A percentile compares a stretch with the other conserved stretches of the same genome.
These are phyloP conservation scores for Pythium guiyangense DNA, from an alignment of 352 stramenopile genomes.

Conservation along the genomic window DNA sequence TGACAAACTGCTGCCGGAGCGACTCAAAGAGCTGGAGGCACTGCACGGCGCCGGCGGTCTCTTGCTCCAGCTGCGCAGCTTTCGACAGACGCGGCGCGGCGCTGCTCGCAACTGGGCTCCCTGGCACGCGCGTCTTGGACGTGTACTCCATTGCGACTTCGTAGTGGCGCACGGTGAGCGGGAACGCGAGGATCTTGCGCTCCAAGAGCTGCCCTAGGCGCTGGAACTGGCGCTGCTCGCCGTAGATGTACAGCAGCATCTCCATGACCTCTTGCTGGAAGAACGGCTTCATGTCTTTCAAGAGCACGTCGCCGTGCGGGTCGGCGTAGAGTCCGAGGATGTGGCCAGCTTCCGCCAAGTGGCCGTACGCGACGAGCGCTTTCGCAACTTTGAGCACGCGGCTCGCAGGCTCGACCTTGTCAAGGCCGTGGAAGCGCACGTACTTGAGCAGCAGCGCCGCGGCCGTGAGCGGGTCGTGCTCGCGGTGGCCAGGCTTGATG, in stretches of 20 bases:
- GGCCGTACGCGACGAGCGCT: slow-evolving; percentile 32
- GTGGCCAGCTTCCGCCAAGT: slow-evolving; percentile 41
- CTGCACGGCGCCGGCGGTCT: slow-evolving; percentile 26
- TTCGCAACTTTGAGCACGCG: slow-evolving; percentile 46
- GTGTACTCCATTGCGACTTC: slow-evolving; percentile 68
- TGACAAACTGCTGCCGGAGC: slow-evolving; percentile 69
- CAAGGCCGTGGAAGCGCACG: slow-evolving; percentile 39
- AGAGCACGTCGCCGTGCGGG: slow-evolving; percentile 28
- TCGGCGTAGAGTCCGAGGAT: slow-evolving; percentile 46
- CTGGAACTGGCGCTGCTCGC: slow-evolving; percentile 41
- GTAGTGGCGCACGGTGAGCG: slow-evolving; percentile 55
- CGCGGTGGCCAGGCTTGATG: slow-evolving; percentile 12
- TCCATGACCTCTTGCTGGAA: slow-evolving; percentile 67
- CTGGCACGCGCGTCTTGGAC: slow-evolving; percentile 1
- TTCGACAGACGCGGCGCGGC: slow-evolving; percentile 4
- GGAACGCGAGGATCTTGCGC: slow-evolving; percentile 38
- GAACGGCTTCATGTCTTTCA: slow-evolving; percentile 46
- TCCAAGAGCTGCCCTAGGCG: slow-evolving; percentile 45
- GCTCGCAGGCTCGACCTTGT: slow-evolving; percentile 24
- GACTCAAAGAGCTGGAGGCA: slow-evolving; percentile 72
- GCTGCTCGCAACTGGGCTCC: not conserved
- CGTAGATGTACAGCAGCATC: slow-evolving; percentile 69
- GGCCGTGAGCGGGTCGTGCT: slow-evolving; percentile 27
- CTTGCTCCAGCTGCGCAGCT: slow-evolving; percentile 16
- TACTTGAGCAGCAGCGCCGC: slow-evolving; percentile 59